Base-by-base conservation (phyloP, 2,329 filamentous ascomycete species). In the Colletotrichum destructivum region DNA sequence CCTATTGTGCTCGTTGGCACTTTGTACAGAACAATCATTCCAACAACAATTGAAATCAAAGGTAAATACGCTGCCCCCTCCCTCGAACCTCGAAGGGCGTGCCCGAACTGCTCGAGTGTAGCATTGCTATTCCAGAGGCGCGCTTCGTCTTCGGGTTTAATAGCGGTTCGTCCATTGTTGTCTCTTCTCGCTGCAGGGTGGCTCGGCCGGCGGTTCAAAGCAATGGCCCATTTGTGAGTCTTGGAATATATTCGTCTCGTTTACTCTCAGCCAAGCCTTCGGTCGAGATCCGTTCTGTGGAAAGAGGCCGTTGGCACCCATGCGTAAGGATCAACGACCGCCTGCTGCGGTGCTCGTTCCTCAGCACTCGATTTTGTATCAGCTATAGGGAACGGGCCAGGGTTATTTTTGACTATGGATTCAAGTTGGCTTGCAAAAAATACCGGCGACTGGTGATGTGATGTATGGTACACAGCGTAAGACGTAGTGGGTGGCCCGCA, bases 331-430 rank as follows among this genome's bases (percentile, higher is more conserved):
- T 44, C 38, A 26, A 47, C 49, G 44, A 47, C 59, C 12, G 35
- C 16, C 31, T 60, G 68, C 60, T 23, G 46, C 11, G 52, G 31
- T 38, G 40, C 44, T 55, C 40, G 65, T 9, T 64, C 69, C 18
- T 72, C 69, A 4, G 42, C 35, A 35, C 59, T 60, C 8, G 54
- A 59, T 23, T 64, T 54, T 31, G 52, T 52, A 42, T 69, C 65
- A 13, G 38, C 44, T 35, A 69, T 35, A n/a, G 66, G 64, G 12
- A 40, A 38, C 3, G 46, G 38, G 7, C 52, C 64, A 6, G 65
- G 55, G 26, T 55, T 60, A 18, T 46, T 54, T 15, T 46, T 49
- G 21, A 21, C 49, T 18, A 38, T 54, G 16, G 18, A 26, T 46
- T 47, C 62, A 21, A 62, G 21, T 4, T 56, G 68, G 23, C 47